Percentiles rank a stretch among this genome's conserved stretches.
Evolutionary conservation across 2,329 filamentous ascomycete species (phyloP).

Genomic region (Phoma herbarum): DNA sequence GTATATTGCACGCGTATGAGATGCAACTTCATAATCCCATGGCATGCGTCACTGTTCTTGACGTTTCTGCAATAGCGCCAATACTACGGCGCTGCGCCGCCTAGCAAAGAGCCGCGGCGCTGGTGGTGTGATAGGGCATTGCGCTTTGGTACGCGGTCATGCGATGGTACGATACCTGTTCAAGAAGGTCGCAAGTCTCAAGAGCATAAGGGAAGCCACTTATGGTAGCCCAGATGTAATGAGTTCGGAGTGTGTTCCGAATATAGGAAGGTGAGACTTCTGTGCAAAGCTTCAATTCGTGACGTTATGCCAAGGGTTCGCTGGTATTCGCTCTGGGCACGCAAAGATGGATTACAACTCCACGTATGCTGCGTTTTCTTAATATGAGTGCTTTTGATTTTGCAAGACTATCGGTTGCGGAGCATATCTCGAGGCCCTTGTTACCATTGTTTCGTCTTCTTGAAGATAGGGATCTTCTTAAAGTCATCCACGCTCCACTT

Average conservation of each 20-base stretch:
- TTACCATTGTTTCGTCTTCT: slow-evolving; percentile 42
- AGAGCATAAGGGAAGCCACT: too few species aligned
- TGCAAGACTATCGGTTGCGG: background rate
- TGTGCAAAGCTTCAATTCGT: slow-evolving; percentile 7
- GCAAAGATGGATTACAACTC: background rate
- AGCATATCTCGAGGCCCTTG: background rate
- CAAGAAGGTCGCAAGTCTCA: slow-evolving; percentile 1
- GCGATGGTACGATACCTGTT: slow-evolving; percentile 9
- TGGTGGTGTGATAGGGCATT: slow-evolving; percentile 1
- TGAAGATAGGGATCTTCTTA: slow-evolving; percentile 46
- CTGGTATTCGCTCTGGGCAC: background rate
- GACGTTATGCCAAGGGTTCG: slow-evolving; percentile 11
- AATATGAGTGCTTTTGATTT: background rate
- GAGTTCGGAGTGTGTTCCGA: background rate
- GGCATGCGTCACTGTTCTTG: slow-evolving; percentile 8
- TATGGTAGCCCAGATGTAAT: background rate
- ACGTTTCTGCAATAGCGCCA: slow-evolving; percentile 12
- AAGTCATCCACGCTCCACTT: slow-evolving; percentile 46
- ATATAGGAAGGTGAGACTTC: slow-evolving; percentile 6
- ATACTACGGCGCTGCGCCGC: slow-evolving; percentile 6
- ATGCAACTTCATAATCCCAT: background rate
- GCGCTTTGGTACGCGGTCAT: background rate
- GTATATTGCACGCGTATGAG: background rate
- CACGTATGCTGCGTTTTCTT: background rate
- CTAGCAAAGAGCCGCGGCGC: slow-evolving; percentile 1